Evolutionary conservation across 345 rosid genomes (phyloP).

Genomic region (Garcia nutans): DNA sequence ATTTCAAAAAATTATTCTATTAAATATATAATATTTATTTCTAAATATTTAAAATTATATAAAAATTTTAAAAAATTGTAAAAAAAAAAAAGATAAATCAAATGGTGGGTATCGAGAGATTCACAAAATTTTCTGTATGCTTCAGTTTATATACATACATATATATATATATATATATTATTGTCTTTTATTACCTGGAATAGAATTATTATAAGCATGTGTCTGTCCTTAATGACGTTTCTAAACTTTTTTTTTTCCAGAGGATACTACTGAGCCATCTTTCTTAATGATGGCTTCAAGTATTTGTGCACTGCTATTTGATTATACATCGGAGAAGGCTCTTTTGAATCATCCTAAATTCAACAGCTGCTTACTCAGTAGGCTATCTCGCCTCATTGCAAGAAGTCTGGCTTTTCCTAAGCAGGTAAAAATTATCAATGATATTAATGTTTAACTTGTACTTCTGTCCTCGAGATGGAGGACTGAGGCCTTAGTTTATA

Average conservation of each 20-base stretch:
- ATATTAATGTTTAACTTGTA: neutral
- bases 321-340: conserved; percentile 66
- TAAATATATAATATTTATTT: no score
- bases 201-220: neutral
- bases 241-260: conserved; percentile 34
- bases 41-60: no score
- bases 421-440: conserved; percentile 40
- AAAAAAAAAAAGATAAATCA: no score
- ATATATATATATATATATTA: neutral
- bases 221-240: neutral
- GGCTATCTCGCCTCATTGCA: conserved; percentile 47
- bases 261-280: conserved; percentile 45
- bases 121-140: no score
- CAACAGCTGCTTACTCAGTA: conserved; percentile 32
- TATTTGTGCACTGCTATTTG: conserved; percentile 67
- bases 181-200: neutral
- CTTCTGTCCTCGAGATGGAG: neutral
- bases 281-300: conserved; percentile 71
- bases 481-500: no score
- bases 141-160: no score
- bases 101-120: no score
- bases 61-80: no score
- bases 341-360: conserved; percentile 54
- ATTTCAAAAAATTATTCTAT: no score
- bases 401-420: conserved; percentile 52